Evolutionary conservation across 139 green algal species (phyloP).

Genomic region (Chlorella sp.): DNA sequence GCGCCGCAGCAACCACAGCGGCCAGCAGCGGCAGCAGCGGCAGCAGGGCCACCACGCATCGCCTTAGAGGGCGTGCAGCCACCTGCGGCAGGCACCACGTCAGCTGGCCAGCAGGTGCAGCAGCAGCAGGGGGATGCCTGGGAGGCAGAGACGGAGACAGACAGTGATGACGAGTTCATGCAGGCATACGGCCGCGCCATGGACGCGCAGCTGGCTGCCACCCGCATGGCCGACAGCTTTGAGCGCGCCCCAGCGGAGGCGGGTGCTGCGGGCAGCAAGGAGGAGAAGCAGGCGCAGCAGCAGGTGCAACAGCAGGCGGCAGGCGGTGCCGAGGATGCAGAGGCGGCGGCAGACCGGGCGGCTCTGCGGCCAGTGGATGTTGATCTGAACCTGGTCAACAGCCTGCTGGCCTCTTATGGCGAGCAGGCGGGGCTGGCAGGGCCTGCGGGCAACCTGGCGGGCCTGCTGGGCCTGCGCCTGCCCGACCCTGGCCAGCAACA

Average conservation of each 20-base stretch:
- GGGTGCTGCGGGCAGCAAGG: not conserved
- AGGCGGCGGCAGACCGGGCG: not conserved
- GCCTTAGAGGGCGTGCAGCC: not conserved
- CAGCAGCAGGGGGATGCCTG: conserved; percentile 22
- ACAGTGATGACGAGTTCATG: conserved; percentile 73
- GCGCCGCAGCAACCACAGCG: not conserved
- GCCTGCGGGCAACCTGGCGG: conserved; percentile 79
- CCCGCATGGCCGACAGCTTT: conserved; percentile 58
- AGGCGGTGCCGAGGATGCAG: not conserved
- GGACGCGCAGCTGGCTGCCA: conserved; percentile 59
- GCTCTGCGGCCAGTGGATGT: conserved; percentile 67
- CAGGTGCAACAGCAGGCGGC: not conserved
- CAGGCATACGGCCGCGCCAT: conserved; percentile 60
- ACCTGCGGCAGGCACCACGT: too few relatives aligned
- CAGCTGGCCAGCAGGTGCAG: not conserved
- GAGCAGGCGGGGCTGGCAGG: conserved; percentile 79
- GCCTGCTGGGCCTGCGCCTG: conserved; percentile 73
- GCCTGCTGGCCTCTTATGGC: conserved; percentile 75
- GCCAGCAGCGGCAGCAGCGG: not conserved
- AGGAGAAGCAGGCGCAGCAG: not conserved
- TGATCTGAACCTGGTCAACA: conserved; percentile 82
- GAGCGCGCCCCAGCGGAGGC: not conserved
- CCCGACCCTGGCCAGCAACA: conserved; percentile 33
- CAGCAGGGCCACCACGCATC: not conserved
- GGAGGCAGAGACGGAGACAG: conserved; percentile 53